phyloP scores from a whole-genome alignment of 2,329 filamentous ascomycete genomes.

The Cladophialophora chaetospira region DNA sequence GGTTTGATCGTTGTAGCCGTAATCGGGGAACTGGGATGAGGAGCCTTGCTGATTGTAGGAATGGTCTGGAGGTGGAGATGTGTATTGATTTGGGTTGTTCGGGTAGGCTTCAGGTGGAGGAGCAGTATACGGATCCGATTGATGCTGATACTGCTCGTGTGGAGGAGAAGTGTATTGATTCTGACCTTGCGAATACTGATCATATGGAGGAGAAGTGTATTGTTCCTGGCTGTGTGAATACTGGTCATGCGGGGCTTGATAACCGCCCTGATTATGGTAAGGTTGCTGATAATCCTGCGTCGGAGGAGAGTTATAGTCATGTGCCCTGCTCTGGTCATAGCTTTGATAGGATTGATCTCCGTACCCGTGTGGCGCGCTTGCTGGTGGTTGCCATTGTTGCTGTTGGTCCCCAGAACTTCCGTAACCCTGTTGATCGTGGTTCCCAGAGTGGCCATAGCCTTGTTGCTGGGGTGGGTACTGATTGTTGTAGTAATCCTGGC shows the following conservation, averaged over 20 bases:
- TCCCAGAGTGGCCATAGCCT: slow-evolving; percentile 12
- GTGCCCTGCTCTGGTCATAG: slow-evolving; percentile 18
- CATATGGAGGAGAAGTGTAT: not conserved
- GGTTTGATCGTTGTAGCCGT: slow-evolving; percentile 18
- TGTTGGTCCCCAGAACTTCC: slow-evolving; percentile 10
- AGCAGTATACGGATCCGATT: slow-evolving; percentile 11
- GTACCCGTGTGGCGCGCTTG: slow-evolving; percentile 12
- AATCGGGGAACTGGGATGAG: slow-evolving; percentile 11
- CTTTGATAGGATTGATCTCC: slow-evolving; percentile 19
- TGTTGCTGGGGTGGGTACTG: slow-evolving; percentile 20
- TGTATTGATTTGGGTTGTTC: slow-evolving; percentile 10
- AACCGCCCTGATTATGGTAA: slow-evolving; percentile 13
- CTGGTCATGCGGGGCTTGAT: slow-evolving; percentile 18
- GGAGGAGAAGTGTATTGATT: slow-evolving; percentile 7
- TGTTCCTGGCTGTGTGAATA: slow-evolving; percentile 8
- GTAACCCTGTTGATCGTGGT: slow-evolving; percentile 23
- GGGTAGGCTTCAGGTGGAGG: slow-evolving; percentile 1
- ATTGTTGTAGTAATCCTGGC: slow-evolving; percentile 16
- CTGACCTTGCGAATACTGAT: not conserved
- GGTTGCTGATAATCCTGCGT: slow-evolving; percentile 16
- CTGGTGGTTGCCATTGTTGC: slow-evolving; percentile 21
- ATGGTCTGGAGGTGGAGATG: slow-evolving; percentile 6
- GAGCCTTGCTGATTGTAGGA: slow-evolving; percentile 19
- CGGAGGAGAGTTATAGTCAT: slow-evolving; percentile 14
- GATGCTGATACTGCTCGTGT: slow-evolving; percentile 2